Conservation (phyloP, 176 grass and related monocot species). For the Paspalum notatum region DNA sequence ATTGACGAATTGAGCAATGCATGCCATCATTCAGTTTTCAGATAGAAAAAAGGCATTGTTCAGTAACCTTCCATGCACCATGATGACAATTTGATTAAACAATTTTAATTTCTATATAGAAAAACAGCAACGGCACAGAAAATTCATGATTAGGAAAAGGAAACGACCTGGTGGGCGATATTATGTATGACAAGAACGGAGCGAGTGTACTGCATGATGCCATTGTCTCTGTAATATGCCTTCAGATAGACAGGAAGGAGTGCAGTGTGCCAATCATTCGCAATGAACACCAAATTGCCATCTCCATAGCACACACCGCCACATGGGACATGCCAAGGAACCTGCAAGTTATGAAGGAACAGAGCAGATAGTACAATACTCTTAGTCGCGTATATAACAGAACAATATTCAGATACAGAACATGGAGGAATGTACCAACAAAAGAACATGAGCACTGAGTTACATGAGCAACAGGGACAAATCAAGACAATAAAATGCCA, state of each 20-base stretch:
- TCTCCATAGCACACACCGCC: conserved; percentile 85
- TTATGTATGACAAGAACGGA: conserved; percentile 95
- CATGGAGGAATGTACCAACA: background rate
- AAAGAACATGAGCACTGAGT: background rate
- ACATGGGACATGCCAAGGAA: conserved; percentile 93
- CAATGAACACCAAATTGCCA: conserved; percentile 93
- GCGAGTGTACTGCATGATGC: conserved; percentile 77
- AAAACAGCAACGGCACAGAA: background rate
- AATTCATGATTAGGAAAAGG: background rate
- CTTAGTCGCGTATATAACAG: background rate
- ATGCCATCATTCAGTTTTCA: background rate
- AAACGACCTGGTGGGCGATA: conserved; percentile 88
- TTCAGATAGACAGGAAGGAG: conserved; percentile 91
- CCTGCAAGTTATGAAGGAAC: conserved; percentile 43
- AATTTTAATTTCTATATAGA: background rate
- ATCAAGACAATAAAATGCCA: background rate
- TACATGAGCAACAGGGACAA: background rate
- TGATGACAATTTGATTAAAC: background rate
- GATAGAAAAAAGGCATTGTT: background rate
- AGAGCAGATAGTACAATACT: background rate
- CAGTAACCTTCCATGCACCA: background rate
- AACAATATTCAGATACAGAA: background rate
- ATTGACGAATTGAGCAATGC: background rate
- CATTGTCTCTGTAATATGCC: conserved; percentile 91
- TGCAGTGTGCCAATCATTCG: conserved; percentile 98